Evolutionary conservation across 805 yeast species (phyloP).

Genomic region (Yamadazyma kitorensis): DNA sequence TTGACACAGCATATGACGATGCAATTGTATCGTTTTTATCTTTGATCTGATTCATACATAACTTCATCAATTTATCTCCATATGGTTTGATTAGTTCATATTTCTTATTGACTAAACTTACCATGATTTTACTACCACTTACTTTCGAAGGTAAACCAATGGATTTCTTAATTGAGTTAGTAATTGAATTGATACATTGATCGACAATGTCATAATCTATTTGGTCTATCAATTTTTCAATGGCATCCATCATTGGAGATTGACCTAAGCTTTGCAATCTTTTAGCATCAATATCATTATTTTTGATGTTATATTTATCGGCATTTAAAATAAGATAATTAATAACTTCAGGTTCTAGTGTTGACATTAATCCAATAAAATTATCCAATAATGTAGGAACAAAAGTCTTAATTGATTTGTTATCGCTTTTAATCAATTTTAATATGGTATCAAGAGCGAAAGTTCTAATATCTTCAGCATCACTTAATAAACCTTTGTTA

Average conservation of each 20-base stretch:
- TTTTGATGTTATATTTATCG: slow-evolving; percentile 73
- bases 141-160: slow-evolving; percentile 92
- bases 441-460: slow-evolving; percentile 77
- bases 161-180: slow-evolving; percentile 57
- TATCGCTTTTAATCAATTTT: slow-evolving; percentile 63
- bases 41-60: slow-evolving; percentile 55
- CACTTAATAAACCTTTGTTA: slow-evolving; percentile 72
- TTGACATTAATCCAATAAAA: slow-evolving; percentile 70
- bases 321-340: slow-evolving; percentile 87
- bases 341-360: slow-evolving; percentile 86
- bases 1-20: slow-evolving; percentile 72
- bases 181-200: slow-evolving; percentile 48
- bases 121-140: slow-evolving; percentile 73
- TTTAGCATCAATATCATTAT: slow-evolving; percentile 72
- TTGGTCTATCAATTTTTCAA: slow-evolving; percentile 65
- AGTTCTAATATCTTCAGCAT: slow-evolving; percentile 77
- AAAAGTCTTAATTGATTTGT: slow-evolving; percentile 59
- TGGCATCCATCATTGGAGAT: slow-evolving; percentile 87
- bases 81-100: slow-evolving; percentile 41
- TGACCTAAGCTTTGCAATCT: slow-evolving; percentile 69
- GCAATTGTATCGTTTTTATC: slow-evolving; percentile 75
- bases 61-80: slow-evolving; percentile 61
- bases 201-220: slow-evolving; percentile 50
- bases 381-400: slow-evolving; percentile 68
- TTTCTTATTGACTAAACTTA: slow-evolving; percentile 59